Conservation (phyloP, 2,329 filamentous ascomycete genomes). For the Aspergillus vadensis region DNA sequence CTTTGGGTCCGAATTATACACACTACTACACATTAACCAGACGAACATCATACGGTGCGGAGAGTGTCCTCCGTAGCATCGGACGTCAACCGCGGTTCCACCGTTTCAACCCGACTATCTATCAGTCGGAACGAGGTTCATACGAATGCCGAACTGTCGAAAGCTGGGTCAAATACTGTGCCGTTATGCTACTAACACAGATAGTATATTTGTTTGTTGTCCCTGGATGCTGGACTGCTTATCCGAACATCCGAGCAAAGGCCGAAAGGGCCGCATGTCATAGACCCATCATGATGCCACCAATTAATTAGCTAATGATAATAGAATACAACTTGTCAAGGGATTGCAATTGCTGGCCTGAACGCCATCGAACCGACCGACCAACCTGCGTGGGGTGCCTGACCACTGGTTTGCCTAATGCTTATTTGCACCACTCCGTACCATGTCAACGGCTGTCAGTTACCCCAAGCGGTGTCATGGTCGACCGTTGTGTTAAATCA, state of each 20-base stretch:
- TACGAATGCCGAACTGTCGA: too few species aligned
- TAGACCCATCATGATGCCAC: background rate
- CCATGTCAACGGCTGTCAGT: background rate
- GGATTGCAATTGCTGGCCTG: background rate
- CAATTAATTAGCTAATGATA: too few species aligned
- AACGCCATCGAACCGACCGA: too few species aligned
- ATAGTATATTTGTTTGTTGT: too few species aligned
- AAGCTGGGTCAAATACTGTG: too few species aligned
- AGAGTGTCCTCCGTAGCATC: background rate
- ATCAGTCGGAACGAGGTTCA: background rate
- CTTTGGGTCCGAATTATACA: background rate
- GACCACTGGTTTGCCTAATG: background rate
- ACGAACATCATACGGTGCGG: constrained; percentile 16
- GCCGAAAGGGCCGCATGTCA: too few species aligned
- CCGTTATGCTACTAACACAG: too few species aligned
- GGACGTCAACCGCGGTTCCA: constrained; percentile 13
- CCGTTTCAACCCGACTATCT: background rate
- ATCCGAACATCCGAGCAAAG: background rate
- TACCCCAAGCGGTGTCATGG: background rate
- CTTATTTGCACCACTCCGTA: background rate
- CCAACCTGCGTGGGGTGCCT: background rate
- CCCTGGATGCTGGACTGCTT: background rate
- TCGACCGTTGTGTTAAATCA: background rate
- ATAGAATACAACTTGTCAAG: too few species aligned
- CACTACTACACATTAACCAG: background rate